Conservation (phyloP, 164 flowering plant species). For the Tinospora cordifolia region DNA sequence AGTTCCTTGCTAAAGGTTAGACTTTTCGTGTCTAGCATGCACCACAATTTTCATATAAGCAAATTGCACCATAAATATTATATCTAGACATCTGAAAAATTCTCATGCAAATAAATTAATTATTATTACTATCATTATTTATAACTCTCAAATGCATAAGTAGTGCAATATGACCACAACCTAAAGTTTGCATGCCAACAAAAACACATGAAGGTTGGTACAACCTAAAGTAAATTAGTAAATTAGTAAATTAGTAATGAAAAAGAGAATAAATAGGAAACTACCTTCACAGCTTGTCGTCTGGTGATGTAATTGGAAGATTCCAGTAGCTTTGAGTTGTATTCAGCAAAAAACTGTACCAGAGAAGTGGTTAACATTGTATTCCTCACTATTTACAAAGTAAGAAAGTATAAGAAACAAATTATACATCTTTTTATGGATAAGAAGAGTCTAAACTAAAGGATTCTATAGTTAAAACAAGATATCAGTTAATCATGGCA, state of each 20-base stretch:
- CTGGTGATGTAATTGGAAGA: conserved; percentile 80
- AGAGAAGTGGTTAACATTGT: not conserved
- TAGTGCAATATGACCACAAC: not conserved
- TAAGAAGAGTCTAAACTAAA: too few relatives aligned
- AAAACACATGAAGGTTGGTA: not conserved
- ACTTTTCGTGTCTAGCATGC: too few relatives aligned
- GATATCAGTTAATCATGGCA: too few relatives aligned
- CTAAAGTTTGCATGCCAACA: not conserved
- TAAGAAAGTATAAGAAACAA: not conserved
- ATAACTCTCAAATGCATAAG: not conserved
- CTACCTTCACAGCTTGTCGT: conserved; percentile 82
- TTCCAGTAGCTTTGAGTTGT: conserved; percentile 74
- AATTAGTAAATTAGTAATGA: not conserved
- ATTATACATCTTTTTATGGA: too few relatives aligned
- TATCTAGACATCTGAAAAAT: not conserved
- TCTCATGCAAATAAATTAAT: too few relatives aligned
- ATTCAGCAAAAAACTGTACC: conserved; percentile 79
- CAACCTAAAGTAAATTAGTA: not conserved
- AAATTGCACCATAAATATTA: not conserved
- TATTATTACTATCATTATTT: not conserved
- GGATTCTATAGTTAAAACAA: too few relatives aligned
- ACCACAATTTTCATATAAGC: not conserved
- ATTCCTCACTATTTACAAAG: not conserved
- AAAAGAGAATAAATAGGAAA: not conserved
- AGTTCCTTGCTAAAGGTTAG: too few relatives aligned